phyloP scores from a whole-genome alignment of 2,329 filamentous ascomycete species.

The Fusarium acutatum region DNA sequence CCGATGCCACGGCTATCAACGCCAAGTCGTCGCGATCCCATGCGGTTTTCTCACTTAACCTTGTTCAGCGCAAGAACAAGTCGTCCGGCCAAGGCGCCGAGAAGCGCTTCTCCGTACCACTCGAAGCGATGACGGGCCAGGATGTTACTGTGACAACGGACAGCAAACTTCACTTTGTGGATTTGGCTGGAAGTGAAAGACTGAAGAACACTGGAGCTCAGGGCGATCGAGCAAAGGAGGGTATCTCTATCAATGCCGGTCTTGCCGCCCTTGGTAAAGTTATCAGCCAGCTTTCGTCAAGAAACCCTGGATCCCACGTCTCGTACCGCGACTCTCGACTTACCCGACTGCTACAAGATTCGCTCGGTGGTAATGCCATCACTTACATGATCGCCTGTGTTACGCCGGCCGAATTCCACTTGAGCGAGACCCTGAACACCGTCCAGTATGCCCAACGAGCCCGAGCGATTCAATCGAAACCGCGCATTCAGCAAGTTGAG shows the following conservation, averaged over 20 bases:
- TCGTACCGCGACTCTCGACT: slow-evolving; percentile 99
- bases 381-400: slow-evolving; percentile 99
- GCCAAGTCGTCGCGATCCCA: slow-evolving; percentile 97
- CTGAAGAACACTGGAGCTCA: slow-evolving; percentile 97
- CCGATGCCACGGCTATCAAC: slow-evolving; percentile 96
- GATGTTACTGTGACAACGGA: slow-evolving; percentile 83
- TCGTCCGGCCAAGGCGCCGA: slow-evolving; percentile 66
- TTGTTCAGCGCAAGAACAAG: slow-evolving; percentile 82
- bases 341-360: slow-evolving; percentile 94
- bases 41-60: slow-evolving; percentile 94
- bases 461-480: slow-evolving; percentile 96
- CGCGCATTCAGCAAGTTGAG: slow-evolving; percentile 92
- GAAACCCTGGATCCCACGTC: slow-evolving; percentile 86
- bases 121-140: slow-evolving; percentile 76
- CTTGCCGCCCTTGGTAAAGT: slow-evolving; percentile 96
- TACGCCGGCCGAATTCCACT: slow-evolving; percentile 93
- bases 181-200: slow-evolving; percentile 94
- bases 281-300: slow-evolving; percentile 95
- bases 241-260: slow-evolving; percentile 97
- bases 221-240: slow-evolving; percentile 92
- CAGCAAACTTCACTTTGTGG: slow-evolving; percentile 98
- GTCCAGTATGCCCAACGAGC: slow-evolving; percentile 97
- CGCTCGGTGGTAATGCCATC: slow-evolving; percentile 93
- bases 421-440: slow-evolving; percentile 97
- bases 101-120: slow-evolving; percentile 86